Base-by-base conservation (phyloP, 176 grass and related monocot genomes). In the Phoenix dactylifera region DNA sequence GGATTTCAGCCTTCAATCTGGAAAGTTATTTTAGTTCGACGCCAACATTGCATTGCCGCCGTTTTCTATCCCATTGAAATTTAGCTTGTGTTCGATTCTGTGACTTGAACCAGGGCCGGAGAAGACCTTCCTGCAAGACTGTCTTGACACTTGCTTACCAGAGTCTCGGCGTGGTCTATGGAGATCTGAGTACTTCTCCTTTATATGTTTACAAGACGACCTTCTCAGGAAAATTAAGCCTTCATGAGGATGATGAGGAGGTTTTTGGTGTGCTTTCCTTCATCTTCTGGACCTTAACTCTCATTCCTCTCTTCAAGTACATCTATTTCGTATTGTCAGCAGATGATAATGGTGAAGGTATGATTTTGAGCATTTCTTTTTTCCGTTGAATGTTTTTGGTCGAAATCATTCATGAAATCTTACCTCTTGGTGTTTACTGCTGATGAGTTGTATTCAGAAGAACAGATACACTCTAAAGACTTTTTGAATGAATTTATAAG, bases 221-320 rank as follows among this genome's bases (percentile, higher is more conserved):
- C 1, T 60, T 60, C 25, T 60, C 58, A 3, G 58, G 58, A 2
- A 32, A 60, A 30, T 16, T 60, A 25, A 32, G 23, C 58, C 25
- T 60, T 7, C 58, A 60, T 60, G 58, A 60, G 58, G 17, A 28
- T 18, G 58, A 60, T n/a, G 58, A 60, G 25, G 14, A 29, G 22
- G 58, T 32, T 12, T 60, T 60, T 4, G 58, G 24, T 5, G 58
- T 60, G 58, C 58, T 60, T 24, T 60, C 58, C 16, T 60, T 60
- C 58, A 60, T 60, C 58, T 60, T 60, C 7, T 60, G 58, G 58
- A 60, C 24, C 3, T 30, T 30, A 5, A 60, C 58, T 30, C 26
- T 60, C 58, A 60, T 58, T 25, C 55, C 55, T 58, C 55, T 58
- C 4, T 58, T 58, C 22, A 58, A 58, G 55, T 58, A 58, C 22